Evolutionary conservation across 805 yeast species (phyloP).

Genomic region (Isabelozyma gotoi): DNA sequence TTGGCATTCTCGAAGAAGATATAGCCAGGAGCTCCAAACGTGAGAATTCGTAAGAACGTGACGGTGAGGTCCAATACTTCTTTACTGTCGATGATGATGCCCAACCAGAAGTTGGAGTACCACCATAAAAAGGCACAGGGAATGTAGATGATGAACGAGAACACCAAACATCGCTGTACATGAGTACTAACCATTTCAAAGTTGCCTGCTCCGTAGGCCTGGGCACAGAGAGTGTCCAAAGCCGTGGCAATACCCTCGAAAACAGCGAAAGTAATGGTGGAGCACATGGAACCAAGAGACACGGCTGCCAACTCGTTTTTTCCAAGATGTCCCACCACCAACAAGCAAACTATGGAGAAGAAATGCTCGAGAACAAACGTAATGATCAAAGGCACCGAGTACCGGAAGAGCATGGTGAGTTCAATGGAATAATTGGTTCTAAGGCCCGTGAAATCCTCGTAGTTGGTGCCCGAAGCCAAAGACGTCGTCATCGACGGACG

Average conservation of each 20-base stretch:
- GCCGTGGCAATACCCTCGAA: conserved; percentile 50
- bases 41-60: conserved; percentile 32
- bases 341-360: conserved; percentile 40
- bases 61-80: conserved; percentile 35
- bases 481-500: neutral
- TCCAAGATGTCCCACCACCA: conserved; percentile 47
- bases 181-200: conserved; percentile 33
- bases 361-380: conserved; percentile 45
- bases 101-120: conserved; percentile 29
- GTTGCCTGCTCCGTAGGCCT: conserved; percentile 45
- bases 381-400: conserved; percentile 38
- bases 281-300: conserved; percentile 43
- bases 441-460: conserved; percentile 32
- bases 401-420: conserved; percentile 24
- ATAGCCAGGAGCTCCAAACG: conserved; percentile 43
- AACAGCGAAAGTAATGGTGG: conserved; percentile 43
- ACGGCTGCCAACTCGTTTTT: conserved; percentile 46
- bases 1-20: conserved; percentile 42
- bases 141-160: conserved; percentile 32
- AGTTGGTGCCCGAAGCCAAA: conserved; percentile 11
- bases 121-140: conserved; percentile 45
- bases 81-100: conserved; percentile 28
- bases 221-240: conserved; percentile 45
- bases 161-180: conserved; percentile 38
- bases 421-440: conserved; percentile 28